Base-by-base conservation (phyloP, 2,329 filamentous ascomycete species). In the Simplicillium aogashimaense region DNA sequence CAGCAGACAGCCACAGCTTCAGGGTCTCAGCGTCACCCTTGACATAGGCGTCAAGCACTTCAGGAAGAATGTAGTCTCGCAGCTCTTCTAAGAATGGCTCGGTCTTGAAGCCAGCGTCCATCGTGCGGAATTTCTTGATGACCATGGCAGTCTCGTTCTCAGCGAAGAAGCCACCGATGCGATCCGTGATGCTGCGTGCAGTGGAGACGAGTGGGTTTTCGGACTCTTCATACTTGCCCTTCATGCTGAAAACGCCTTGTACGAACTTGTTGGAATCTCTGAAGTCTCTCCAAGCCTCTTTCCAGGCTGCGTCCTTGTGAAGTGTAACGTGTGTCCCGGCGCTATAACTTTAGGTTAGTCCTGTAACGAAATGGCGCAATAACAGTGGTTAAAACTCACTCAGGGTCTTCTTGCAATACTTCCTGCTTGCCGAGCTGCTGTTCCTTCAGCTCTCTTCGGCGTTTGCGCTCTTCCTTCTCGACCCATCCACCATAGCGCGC, bases 111-210 rank as follows among this genome's bases (percentile, higher is more conserved):
- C 74, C 76, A 5, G 92, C 90, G 53, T 98, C 92, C 78, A 97
- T 95, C 53, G 89, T 78, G 36, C 90, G 82, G 72, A 98, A 94
- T 63, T 90, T 94, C 70, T 95, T 97, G 68, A 97, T 94, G 29
- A 98, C 92, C 75, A 83, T 83, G 25, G 92, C 92, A 0, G 88
- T 95, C 68, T 98, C 92, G 61, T 97, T 98, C 63, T 98, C 92
- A 46, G 92, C 92, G 50, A 98, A 98, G 68, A 95, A 98, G 20
- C 92, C 88, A 36, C 85, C 87, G 31, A 98, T 80, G 43, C 84
- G 79, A 61, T 98, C 92, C 28, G 89, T 90, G 51, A 98, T 95
- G 60, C 86, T 88, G 57, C 92, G 83, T 2, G 89, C 92, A 0
- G 90, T 97, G 36, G 81, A 85, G 47, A 98, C 86, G 34, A 98